phyloP scores from a whole-genome alignment of 2,329 filamentous ascomycete genomes.

The Epichloe uncinata region DNA sequence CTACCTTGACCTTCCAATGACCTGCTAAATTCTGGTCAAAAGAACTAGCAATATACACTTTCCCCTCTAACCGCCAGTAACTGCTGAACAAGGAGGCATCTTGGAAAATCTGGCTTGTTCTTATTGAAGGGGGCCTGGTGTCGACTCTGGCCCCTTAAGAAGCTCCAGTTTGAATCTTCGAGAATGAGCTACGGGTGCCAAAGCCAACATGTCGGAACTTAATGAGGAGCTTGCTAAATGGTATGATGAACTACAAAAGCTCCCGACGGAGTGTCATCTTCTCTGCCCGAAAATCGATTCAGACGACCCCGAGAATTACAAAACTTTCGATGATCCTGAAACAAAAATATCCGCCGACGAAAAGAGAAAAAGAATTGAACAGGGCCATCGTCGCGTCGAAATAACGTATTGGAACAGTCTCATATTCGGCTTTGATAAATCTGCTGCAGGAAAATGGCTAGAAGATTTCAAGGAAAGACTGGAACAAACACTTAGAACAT shows the following conservation, averaged over 20 bases:
- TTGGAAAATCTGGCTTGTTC: neutral
- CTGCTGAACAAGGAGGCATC: neutral
- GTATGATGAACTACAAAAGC: constrained; percentile 29
- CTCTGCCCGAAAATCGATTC: constrained; percentile 53
- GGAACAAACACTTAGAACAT: constrained; percentile 45
- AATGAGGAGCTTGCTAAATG: constrained; percentile 29
- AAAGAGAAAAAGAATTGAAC: constrained; percentile 39
- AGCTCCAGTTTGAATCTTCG: neutral
- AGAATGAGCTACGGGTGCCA: constrained; percentile 2
- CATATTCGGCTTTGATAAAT: constrained; percentile 52
- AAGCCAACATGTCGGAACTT: constrained; percentile 23
- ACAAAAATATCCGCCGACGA: constrained; percentile 35
- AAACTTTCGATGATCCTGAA: constrained; percentile 31
- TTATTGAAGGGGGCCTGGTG: neutral
- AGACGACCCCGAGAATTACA: constrained; percentile 51
- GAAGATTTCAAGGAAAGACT: constrained; percentile 44
- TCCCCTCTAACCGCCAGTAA: neutral
- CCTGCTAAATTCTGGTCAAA: neutral
- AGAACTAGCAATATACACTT: neutral
- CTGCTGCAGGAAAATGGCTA: constrained; percentile 45
- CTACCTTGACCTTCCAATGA: neutral
- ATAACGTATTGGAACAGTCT: constrained; percentile 55
- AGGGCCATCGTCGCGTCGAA: constrained; percentile 42
- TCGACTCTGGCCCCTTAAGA: neutral
- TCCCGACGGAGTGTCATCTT: constrained; percentile 41